Conservation (phyloP, 2,329 filamentous ascomycete genomes). For the Amauroascus niger region DNA sequence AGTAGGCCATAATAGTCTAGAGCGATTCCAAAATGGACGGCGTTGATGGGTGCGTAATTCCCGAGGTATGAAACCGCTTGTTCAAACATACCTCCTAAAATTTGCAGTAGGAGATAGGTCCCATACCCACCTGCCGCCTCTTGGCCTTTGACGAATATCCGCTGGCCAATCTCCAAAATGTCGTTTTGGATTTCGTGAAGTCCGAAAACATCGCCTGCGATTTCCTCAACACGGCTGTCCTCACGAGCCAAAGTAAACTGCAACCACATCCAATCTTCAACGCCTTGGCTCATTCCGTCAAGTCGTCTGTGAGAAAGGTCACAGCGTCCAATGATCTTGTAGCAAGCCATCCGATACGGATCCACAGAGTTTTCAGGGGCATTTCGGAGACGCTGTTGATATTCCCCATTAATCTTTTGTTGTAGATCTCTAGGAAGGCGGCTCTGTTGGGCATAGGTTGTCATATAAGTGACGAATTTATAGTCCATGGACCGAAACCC, state of each 20-base stretch:
- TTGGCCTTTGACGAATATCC: constrained; percentile 76
- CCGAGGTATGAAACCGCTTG: constrained; percentile 87
- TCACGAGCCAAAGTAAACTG: constrained; percentile 56
- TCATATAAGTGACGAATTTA: constrained; percentile 79
- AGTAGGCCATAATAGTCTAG: constrained; percentile 83
- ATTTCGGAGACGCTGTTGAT: constrained; percentile 72
- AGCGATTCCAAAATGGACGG: constrained; percentile 87
- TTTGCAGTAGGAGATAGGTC: constrained; percentile 87
- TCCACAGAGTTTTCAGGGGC: constrained; percentile 81
- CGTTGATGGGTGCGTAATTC: constrained; percentile 80
- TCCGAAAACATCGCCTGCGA: constrained; percentile 53
- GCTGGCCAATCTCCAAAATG: constrained; percentile 77
- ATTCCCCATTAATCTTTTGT: constrained; percentile 81
- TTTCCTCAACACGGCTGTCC: constrained; percentile 51
- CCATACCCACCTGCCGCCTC: constrained; percentile 73
- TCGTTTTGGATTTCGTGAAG: constrained; percentile 63
- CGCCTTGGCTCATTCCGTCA: constrained; percentile 48
- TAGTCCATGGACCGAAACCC: constrained; percentile 86
- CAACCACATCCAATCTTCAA: constrained; percentile 60
- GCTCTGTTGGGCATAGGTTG: constrained; percentile 70
- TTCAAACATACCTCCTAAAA: constrained; percentile 87
- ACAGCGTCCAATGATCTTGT: constrained; percentile 86
- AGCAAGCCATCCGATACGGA: constrained; percentile 92
- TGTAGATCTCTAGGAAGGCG: constrained; percentile 69
- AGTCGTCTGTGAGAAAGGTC: constrained; percentile 50